phyloP scores from a whole-genome alignment of 2,329 filamentous ascomycete species.

The Colletotrichum plurivorum region DNA sequence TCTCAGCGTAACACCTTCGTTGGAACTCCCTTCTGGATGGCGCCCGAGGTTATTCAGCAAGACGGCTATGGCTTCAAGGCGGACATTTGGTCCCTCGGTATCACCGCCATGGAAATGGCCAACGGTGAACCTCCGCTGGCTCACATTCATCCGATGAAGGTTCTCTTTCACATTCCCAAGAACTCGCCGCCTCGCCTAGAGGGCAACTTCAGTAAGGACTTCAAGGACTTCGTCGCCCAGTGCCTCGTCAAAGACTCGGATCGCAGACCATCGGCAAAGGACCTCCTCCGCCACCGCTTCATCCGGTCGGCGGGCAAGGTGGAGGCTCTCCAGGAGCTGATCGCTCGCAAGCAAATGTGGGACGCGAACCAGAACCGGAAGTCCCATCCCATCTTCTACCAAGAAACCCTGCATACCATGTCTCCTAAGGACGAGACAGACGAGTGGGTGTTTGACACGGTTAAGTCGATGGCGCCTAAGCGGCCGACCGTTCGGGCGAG shows the following conservation, averaged over 20 bases:
- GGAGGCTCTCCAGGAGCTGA: slow-evolving; percentile 88
- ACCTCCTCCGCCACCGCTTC: slow-evolving; percentile 90
- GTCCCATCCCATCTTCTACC: slow-evolving; percentile 87
- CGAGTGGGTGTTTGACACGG: slow-evolving; percentile 96
- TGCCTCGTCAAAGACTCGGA: slow-evolving; percentile 96
- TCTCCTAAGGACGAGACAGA: slow-evolving; percentile 78
- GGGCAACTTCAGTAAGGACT: slow-evolving; percentile 88
- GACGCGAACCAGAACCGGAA: slow-evolving; percentile 80
- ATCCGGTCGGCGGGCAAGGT: slow-evolving; percentile 89
- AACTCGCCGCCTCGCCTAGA: slow-evolving; percentile 87
- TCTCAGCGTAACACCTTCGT: slow-evolving; percentile 98
- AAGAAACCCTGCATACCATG: slow-evolving; percentile 87
- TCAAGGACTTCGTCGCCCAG: slow-evolving; percentile 92
- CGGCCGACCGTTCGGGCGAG: slow-evolving; percentile 66
- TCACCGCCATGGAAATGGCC: slow-evolving; percentile 91
- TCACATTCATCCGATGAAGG: slow-evolving; percentile 92
- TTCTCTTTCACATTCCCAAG: slow-evolving; percentile 91
- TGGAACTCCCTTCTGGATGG: slow-evolving; percentile 98
- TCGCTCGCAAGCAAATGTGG: slow-evolving; percentile 85
- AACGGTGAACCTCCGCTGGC: slow-evolving; percentile 91
- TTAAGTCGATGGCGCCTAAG: slow-evolving; percentile 79
- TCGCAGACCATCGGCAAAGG: slow-evolving; percentile 84
- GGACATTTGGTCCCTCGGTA: slow-evolving; percentile 93
- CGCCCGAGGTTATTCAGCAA: slow-evolving; percentile 93
- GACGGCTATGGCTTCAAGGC: slow-evolving; percentile 88